Conservation (phyloP, 2,329 filamentous ascomycete genomes). For the Nemania sp. region DNA sequence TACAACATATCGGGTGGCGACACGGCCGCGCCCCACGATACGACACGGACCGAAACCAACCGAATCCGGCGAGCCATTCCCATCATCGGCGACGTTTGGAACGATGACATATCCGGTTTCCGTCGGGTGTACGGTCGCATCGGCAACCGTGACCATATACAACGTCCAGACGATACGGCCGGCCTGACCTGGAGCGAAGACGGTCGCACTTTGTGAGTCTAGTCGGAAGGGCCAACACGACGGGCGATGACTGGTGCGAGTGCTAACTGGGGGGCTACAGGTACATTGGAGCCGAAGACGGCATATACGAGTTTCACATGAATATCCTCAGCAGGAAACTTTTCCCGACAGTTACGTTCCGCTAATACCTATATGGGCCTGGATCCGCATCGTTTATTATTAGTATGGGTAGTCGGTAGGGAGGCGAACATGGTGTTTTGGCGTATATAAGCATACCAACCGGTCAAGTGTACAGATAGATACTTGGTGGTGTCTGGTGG, state of each 20-base stretch:
- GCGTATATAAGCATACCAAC: constrained; percentile 23
- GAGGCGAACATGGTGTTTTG: constrained; percentile 20
- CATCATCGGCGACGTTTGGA: constrained; percentile 41
- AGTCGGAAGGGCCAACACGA: background rate
- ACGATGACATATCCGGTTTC: constrained; percentile 36
- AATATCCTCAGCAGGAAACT: constrained; percentile 65
- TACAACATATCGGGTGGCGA: constrained; percentile 44
- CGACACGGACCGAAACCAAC: constrained; percentile 35
- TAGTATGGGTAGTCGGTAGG: constrained; percentile 11
- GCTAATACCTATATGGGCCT: constrained; percentile 43
- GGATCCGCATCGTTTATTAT: constrained; percentile 1
- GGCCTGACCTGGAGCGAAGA: constrained; percentile 67
- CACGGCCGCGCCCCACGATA: constrained; percentile 32
- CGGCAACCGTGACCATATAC: constrained; percentile 45
- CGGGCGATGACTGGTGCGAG: background rate
- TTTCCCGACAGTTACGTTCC: constrained; percentile 58
- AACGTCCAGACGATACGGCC: constrained; percentile 61
- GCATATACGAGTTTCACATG: constrained; percentile 75
- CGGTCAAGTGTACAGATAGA: constrained; percentile 17
- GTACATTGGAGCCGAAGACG: constrained; percentile 69
- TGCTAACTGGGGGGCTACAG: constrained; percentile 44
- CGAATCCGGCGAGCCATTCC: constrained; percentile 39
- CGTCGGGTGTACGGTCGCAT: constrained; percentile 37
- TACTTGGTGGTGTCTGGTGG: constrained; percentile 8
- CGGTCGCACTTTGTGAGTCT: constrained; percentile 63